phyloP scores from a whole-genome alignment of 2,329 filamentous ascomycete genomes.

The Cercospora citrullina region DNA sequence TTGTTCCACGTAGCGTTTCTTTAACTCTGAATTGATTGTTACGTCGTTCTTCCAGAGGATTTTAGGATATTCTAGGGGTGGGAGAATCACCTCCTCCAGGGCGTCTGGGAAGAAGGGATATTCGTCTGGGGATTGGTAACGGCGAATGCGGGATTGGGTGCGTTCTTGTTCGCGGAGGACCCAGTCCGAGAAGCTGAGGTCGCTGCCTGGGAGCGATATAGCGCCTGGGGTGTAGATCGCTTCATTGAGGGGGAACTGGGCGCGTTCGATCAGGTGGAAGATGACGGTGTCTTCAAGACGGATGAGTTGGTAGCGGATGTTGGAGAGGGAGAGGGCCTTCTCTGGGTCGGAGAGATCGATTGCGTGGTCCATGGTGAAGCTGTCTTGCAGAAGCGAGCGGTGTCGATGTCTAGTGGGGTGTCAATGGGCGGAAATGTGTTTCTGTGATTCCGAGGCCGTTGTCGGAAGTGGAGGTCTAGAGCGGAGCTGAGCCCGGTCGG shows the following conservation, averaged over 20 bases:
- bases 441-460: neutral
- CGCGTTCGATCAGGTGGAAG: conserved; percentile 93
- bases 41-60: conserved; percentile 88
- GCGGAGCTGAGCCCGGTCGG: neutral
- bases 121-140: conserved; percentile 95
- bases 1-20: conserved; percentile 75
- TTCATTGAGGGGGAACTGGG: conserved; percentile 92
- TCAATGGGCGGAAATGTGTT: neutral
- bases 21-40: conserved; percentile 86
- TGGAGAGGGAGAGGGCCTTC: conserved; percentile 82
- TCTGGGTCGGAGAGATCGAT: conserved; percentile 84
- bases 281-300: conserved; percentile 97
- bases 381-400: neutral
- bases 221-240: conserved; percentile 82
- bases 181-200: conserved; percentile 89
- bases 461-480: neutral
- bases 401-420: neutral
- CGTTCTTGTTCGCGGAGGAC: conserved; percentile 86
- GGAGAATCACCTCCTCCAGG: conserved; percentile 78
- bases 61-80: conserved; percentile 80
- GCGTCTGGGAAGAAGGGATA: conserved; percentile 92
- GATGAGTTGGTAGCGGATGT: conserved; percentile 79
- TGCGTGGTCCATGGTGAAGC: conserved; percentile 72
- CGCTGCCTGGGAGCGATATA: conserved; percentile 71
- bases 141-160: conserved; percentile 87